Base-by-base conservation (phyloP, 768 basidiomycete genomes). In the Strobilomyces dryophilus region DNA sequence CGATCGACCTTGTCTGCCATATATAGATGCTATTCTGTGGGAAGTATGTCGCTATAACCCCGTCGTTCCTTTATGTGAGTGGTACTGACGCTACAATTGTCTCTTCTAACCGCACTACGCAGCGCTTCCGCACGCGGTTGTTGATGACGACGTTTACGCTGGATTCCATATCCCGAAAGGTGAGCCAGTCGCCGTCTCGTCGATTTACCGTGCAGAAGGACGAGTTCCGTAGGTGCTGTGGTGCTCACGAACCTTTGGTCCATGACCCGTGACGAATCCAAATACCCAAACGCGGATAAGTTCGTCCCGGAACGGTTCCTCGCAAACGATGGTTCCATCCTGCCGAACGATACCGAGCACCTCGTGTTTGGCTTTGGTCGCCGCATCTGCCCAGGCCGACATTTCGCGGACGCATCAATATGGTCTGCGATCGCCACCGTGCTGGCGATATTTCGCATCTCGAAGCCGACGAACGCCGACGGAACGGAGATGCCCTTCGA, bases 281-380 rank as follows among this genome's bases (percentile, higher is more conserved):
- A 41, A 20, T 46, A 21, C 24, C 32, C 45, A 2, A 24, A 46
- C 9, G 12, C 45, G 45, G 32, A 46, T 14, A 10, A 7, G 20
- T 46, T 46, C 21, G 9, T 46, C 14, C 45, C 45, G 5, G 45
- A 46, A 17, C 45, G 31, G 20, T 35, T 46, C 15, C 45, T 46
- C 12, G 45, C 45, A 1, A 32, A 34, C 9, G 32, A 35, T 32
- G 32, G 32, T 8, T 35, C 45, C 18, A 32, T 46, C 45, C 32
- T 46, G 0, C 45, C 45, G 15, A 21, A 24, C 45, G 32, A 34
- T 6, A 35, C 17, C 14, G 32, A 34, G 20, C 20, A 46, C 8
- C 32, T 46, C 21, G 56, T 44, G 7, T 66, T 61, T 21, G 65
- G 65, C 20, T 66, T 66, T 21, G 65, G 65, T 40, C 51, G 65